Evolutionary conservation across 306 rosid species (phyloP), one percentile per base, ranked within the genome.

Genomic region (Pterocarpus santalinus): DNA sequence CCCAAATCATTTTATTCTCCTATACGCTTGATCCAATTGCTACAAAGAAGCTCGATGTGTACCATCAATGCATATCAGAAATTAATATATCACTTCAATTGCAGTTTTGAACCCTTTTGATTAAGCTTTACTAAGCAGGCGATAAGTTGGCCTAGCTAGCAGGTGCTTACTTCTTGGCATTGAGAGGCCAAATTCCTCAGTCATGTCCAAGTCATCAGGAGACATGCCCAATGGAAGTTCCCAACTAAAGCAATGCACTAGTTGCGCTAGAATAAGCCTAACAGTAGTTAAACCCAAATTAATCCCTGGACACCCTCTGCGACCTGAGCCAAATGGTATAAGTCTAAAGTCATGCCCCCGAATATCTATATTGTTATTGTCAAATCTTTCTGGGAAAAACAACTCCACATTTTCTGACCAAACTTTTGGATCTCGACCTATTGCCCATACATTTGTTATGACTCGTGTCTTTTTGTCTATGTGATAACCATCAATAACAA

Each of bases 181-280:
- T 2, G 84, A 0, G 0, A 83, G 56, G 0, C 83, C 80, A 32
- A 74, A 88, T 2, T 4, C 58, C 64, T 88, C 87, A 1, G 12
- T 4, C 90, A 86, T 86, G 15, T 84, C 90, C 8, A 89, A 28
- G 2, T 79, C 75, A 32, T 58, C 3, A 4, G 67, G 76, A 22
- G 0, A 3, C 43, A 55, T 47, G 0, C 76, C 84, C 1, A 7
- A 1, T 2, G 84, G 87, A 55, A 89, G 90, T 38, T 56, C 65
- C 87, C 90, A 89, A 30, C 46, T n/a, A 64, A 89, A 86, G 77
- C 73, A 79, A 5, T 85, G 91, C 17, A 83, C 73, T 5, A 88
- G 56, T 6, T 88, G 86, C 0, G 88, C 88, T 5, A 88, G 3
- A 15, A 80, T 8, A 6, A 65, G 1, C 35, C 46, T 56, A 35